Evolutionary conservation across 768 basidiomycete genomes (phyloP).

Genomic region (Boletus subcaerulescens): DNA sequence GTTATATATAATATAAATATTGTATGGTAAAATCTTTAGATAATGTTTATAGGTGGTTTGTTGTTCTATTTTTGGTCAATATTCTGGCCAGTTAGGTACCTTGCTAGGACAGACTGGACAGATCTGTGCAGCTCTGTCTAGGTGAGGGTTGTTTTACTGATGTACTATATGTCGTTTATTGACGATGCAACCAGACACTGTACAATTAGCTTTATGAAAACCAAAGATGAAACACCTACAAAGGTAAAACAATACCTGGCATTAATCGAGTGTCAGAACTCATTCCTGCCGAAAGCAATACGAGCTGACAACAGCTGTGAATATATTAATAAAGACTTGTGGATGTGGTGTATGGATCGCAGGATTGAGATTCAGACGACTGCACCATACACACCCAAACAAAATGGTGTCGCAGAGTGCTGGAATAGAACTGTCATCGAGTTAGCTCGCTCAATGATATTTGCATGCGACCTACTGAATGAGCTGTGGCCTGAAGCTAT

Average conservation of each 20-base stretch:
- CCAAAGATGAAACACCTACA: background rate
- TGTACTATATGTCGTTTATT: background rate
- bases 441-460: slow-evolving; percentile 33
- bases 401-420: slow-evolving; percentile 39
- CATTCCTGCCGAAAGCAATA: background rate
- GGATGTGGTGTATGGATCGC: background rate
- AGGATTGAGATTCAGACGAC: slow-evolving; percentile 34
- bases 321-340: background rate
- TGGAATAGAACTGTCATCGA: slow-evolving; percentile 35
- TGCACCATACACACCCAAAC: slow-evolving; percentile 35
- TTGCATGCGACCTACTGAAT: slow-evolving; percentile 11
- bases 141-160: too few species aligned
- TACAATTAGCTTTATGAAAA: background rate
- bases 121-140: too few species aligned
- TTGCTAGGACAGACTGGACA: too few species aligned
- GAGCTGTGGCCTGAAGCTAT: slow-evolving; percentile 20
- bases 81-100: too few species aligned
- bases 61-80: too few species aligned
- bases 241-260: background rate
- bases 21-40: too few species aligned
- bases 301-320: background rate
- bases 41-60: too few species aligned
- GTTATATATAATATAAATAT: too few species aligned
- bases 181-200: background rate
- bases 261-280: background rate